Conservation (phyloP, 2,329 filamentous ascomycete genomes). For the Clonostachys rosea region DNA sequence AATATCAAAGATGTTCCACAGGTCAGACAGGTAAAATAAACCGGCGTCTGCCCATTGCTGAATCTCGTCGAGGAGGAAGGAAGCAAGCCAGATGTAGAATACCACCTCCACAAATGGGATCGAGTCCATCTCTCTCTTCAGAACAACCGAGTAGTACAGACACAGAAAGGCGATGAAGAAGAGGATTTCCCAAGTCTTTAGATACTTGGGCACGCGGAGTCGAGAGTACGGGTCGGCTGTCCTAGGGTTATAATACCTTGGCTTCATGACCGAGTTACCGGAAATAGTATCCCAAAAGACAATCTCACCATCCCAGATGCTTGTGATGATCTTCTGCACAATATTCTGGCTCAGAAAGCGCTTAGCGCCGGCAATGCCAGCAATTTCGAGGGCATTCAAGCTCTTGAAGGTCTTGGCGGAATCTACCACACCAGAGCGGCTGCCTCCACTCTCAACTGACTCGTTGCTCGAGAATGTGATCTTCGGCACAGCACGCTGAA, state of each 20-base stretch:
- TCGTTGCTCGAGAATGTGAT: not conserved
- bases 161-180: conserved; percentile 75
- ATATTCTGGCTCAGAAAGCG: conserved; percentile 76
- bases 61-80: conserved; percentile 84
- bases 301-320: conserved; percentile 82
- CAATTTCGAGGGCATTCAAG: conserved; percentile 84
- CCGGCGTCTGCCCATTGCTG: conserved; percentile 84
- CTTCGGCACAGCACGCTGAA: conserved; percentile 12
- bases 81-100: conserved; percentile 83
- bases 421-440: conserved; percentile 41
- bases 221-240: conserved; percentile 71
- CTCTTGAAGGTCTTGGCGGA: conserved; percentile 70
- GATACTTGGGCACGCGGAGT: conserved; percentile 71
- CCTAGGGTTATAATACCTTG: conserved; percentile 66
- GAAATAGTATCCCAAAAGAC: conserved; percentile 82
- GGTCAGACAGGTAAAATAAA: conserved; percentile 77
- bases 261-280: conserved; percentile 67
- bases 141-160: conserved; percentile 80
- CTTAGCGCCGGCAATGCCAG: conserved; percentile 75
- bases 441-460: not conserved
- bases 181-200: conserved; percentile 77
- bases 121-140: conserved; percentile 61
- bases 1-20: conserved; percentile 74
- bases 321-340: conserved; percentile 78
- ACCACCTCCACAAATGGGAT: conserved; percentile 69